Conservation (phyloP, 192 early-diverging fungal genomes). For the Spinellus fusiger region DNA sequence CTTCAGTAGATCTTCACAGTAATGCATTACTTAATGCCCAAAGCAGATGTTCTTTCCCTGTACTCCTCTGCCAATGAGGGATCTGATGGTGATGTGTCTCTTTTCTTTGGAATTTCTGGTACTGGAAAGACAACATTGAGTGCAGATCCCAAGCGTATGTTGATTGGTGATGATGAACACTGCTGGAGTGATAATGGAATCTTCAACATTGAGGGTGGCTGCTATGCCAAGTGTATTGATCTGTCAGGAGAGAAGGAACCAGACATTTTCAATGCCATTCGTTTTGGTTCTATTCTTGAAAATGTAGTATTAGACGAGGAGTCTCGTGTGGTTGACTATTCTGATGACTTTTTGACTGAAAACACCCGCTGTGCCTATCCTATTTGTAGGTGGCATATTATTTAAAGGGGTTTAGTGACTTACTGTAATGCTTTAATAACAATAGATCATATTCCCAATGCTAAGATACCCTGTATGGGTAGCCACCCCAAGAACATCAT, state of each 20-base stretch:
- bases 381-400: conserved; percentile 41
- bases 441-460: conserved; percentile 82
- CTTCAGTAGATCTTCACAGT: conserved; percentile 73
- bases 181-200: conserved; percentile 93
- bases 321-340: conserved; percentile 75
- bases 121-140: conserved; percentile 98
- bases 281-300: conserved; percentile 88
- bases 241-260: conserved; percentile 94
- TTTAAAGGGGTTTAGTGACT: not conserved
- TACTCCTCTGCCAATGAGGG: conserved; percentile 95
- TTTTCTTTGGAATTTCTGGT: conserved; percentile 97
- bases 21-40: conserved; percentile 99
- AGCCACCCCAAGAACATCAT: conserved; percentile 92
- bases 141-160: conserved; percentile 81
- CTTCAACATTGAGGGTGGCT: conserved; percentile 99
- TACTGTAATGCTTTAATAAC: not conserved
- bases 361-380: conserved; percentile 96
- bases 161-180: conserved; percentile 99
- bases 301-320: conserved; percentile 81
- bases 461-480: conserved; percentile 86
- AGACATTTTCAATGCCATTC: conserved; percentile 94
- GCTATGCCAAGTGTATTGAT: conserved; percentile 96
- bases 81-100: conserved; percentile 78
- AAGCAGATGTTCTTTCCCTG: conserved; percentile 78
- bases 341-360: conserved; percentile 75